Evolutionary conservation across 2,329 filamentous ascomycete species (phyloP).

Genomic region (Hymenoscyphus occultus): DNA sequence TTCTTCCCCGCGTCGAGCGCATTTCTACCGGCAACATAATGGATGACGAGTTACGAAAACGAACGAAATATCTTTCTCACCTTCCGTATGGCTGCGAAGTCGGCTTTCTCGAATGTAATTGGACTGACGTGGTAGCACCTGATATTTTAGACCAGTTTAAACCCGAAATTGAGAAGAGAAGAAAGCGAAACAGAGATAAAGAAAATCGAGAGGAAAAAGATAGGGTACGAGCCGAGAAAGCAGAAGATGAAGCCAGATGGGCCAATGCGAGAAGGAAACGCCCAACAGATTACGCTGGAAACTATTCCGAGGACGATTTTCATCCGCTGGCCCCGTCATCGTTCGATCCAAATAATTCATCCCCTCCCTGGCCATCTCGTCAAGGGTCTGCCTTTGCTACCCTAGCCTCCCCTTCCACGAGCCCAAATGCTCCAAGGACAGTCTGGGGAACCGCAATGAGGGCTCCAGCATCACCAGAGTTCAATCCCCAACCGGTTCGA

Average conservation of each 20-base stretch:
- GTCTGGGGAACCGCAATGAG: conserved; percentile 89
- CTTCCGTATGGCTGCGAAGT: conserved; percentile 71
- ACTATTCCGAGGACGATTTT: conserved; percentile 58
- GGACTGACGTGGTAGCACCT: conserved; percentile 65
- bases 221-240: conserved; percentile 63
- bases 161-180: conserved; percentile 59
- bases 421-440: conserved; percentile 71
- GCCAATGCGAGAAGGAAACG: conserved; percentile 55
- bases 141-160: conserved; percentile 60
- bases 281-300: conserved; percentile 47
- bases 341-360: conserved; percentile 46
- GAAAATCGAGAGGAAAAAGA: conserved; percentile 69
- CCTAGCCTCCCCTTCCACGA: conserved; percentile 76
- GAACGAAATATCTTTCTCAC: conserved; percentile 68
- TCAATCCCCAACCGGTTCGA: conserved; percentile 38
- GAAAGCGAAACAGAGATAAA: conserved; percentile 65
- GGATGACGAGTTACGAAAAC: conserved; percentile 67
- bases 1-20: conserved; percentile 68
- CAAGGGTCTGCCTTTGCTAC: conserved; percentile 61
- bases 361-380: conserved; percentile 52
- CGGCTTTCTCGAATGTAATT: conserved; percentile 70
- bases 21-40: conserved; percentile 69
- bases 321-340: conserved; percentile 54
- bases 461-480: conserved; percentile 53
- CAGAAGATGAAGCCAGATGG: conserved; percentile 64